Conservation (phyloP, 2,329 filamentous ascomycete genomes). For the Penicillium freii region DNA sequence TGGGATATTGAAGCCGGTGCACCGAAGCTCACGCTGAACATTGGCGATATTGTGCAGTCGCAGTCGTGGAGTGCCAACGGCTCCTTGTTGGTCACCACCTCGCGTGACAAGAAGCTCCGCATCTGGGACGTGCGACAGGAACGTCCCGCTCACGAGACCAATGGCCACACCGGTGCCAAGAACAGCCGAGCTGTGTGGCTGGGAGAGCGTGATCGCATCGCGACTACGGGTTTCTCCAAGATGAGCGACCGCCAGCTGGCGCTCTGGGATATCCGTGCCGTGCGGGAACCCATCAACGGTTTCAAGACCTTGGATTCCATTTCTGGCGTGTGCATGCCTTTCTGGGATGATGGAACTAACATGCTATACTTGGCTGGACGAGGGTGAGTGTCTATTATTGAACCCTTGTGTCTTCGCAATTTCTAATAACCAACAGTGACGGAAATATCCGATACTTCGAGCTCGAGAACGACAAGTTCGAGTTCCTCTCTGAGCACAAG, state of each 20-base stretch:
- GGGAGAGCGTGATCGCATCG: conserved; percentile 93
- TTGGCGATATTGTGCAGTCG: conserved; percentile 90
- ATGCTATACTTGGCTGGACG: conserved; percentile 96
- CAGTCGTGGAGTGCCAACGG: conserved; percentile 94
- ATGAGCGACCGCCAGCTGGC: conserved; percentile 98
- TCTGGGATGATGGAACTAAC: conserved; percentile 97
- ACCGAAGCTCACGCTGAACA: conserved; percentile 71
- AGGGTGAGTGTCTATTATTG: conserved; percentile 61
- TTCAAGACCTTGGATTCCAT: conserved; percentile 92
- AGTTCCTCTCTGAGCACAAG: conserved; percentile 95
- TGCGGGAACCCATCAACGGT: conserved; percentile 77
- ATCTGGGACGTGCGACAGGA: conserved; percentile 98
- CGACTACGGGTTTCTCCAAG: conserved; percentile 93
- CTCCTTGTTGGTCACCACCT: conserved; percentile 83
- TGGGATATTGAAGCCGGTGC: conserved; percentile 88
- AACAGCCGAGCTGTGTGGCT: conserved; percentile 97
- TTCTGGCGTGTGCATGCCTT: conserved; percentile 97
- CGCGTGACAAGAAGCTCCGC: conserved; percentile 95
- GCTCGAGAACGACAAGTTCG: conserved; percentile 97
- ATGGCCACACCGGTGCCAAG: conserved; percentile 89
- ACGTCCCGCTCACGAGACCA: conserved; percentile 76
- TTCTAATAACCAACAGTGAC: conserved; percentile 58
- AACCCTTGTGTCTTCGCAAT: background rate
- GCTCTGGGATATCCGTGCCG: conserved; percentile 86
- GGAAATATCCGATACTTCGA: conserved; percentile 99